These are phyloP conservation scores for Phytopythium vexans DNA, from an alignment of 352 stramenopile species.

Conservation along the genomic window DNA sequence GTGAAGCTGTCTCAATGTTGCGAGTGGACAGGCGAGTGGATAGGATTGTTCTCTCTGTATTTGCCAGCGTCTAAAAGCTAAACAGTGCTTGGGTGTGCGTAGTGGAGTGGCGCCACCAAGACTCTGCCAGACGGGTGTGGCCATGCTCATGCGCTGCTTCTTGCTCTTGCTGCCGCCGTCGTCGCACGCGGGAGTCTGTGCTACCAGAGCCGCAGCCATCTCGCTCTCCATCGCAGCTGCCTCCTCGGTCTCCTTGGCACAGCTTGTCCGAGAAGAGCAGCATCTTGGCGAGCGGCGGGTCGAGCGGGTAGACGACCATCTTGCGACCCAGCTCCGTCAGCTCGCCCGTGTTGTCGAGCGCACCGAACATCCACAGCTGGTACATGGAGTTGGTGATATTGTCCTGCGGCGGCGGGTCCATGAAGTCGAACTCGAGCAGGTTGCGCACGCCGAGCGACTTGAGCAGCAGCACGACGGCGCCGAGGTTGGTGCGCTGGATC, in stretches of 20 bases:
- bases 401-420: slow-evolving; percentile 95
- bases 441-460: slow-evolving; percentile 97
- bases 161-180: slow-evolving; percentile 28
- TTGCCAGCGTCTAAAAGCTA: slow-evolving; percentile 41
- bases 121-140: slow-evolving; percentile 40
- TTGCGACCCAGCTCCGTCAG: slow-evolving; percentile 95
- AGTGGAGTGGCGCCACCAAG: slow-evolving; percentile 37
- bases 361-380: slow-evolving; percentile 97
- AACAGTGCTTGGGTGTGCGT: slow-evolving; percentile 52
- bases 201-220: slow-evolving; percentile 44
- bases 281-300: slow-evolving; percentile 95
- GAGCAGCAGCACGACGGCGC: slow-evolving; percentile 96
- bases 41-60: too few relatives aligned
- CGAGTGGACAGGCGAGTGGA: too few relatives aligned
- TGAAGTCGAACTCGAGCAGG: slow-evolving; percentile 98
- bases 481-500: slow-evolving; percentile 98
- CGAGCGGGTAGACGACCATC: slow-evolving; percentile 99
- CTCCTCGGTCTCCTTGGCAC: slow-evolving; percentile 83
- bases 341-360: slow-evolving; percentile 96
- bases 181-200: slow-evolving; percentile 12
- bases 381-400: slow-evolving; percentile 99
- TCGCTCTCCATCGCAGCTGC: slow-evolving; percentile 79
- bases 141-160: slow-evolving; percentile 62
- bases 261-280: slow-evolving; percentile 94
- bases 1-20: too few relatives aligned